phyloP scores from a whole-genome alignment of 2,329 filamentous ascomycete species.

The Colletotrichum somersetense region DNA sequence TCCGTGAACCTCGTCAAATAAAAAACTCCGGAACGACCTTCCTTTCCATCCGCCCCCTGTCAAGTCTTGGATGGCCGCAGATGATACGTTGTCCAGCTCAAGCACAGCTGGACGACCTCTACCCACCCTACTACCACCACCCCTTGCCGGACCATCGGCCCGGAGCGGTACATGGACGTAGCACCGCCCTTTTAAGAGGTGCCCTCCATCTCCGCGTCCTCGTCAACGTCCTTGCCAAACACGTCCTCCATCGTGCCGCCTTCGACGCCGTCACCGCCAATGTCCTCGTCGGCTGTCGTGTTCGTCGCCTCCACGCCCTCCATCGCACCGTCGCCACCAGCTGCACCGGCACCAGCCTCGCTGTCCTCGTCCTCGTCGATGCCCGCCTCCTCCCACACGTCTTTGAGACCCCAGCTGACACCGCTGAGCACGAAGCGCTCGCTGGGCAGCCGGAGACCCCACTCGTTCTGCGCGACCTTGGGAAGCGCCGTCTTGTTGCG shows the following conservation, averaged over 20 bases:
- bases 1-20: neutral
- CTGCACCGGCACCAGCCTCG: slow-evolving; percentile 56
- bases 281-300: slow-evolving; percentile 54
- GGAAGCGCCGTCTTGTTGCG: slow-evolving; percentile 77
- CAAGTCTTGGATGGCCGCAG: neutral
- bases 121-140: neutral
- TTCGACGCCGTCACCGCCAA: slow-evolving; percentile 62
- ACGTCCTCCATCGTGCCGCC: slow-evolving; percentile 67
- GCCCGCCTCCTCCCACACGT: slow-evolving; percentile 66
- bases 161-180: neutral
- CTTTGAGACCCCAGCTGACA: slow-evolving; percentile 72
- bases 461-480: slow-evolving; percentile 72
- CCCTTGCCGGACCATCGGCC: neutral
- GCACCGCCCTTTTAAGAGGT: slow-evolving; percentile 24
- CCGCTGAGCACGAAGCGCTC: slow-evolving; percentile 78
- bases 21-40: neutral
- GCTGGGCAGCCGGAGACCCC: slow-evolving; percentile 75
- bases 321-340: slow-evolving; percentile 61
- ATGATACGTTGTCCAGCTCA: neutral
- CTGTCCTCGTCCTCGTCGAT: slow-evolving; percentile 57
- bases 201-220: slow-evolving; percentile 63
- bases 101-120: neutral
- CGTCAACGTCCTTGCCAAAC: slow-evolving; percentile 66
- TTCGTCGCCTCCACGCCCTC: slow-evolving; percentile 59
- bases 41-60: neutral